Evolutionary conservation across 2,329 filamentous ascomycete genomes (phyloP).

Genomic region (Calonectria ilicicola): DNA sequence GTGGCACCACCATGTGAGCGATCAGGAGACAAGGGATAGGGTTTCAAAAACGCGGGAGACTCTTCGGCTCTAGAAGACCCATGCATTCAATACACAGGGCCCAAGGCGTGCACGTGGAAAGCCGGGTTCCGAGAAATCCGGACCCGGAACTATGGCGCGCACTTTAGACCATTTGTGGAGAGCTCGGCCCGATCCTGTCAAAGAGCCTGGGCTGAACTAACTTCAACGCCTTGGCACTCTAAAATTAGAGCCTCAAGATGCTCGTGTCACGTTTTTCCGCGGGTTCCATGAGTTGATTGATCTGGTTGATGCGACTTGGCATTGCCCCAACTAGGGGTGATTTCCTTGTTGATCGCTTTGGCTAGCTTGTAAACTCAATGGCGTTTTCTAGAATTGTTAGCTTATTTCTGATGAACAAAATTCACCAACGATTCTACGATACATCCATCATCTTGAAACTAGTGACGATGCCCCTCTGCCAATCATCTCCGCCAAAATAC

Average conservation of each 20-base stretch:
- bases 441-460: neutral
- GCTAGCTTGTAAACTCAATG: neutral
- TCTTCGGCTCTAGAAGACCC: too few relatives aligned
- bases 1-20: too few relatives aligned
- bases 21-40: too few relatives aligned
- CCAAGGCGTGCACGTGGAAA: neutral
- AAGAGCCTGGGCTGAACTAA: neutral
- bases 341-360: neutral
- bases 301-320: too few relatives aligned
- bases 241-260: neutral
- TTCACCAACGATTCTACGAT: too few relatives aligned
- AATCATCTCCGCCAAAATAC: neutral
- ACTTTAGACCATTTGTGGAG: neutral
- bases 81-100: neutral
- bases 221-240: neutral
- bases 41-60: too few relatives aligned
- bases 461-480: neutral
- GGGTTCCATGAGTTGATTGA: neutral
- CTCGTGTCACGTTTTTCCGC: neutral
- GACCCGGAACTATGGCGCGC: neutral
- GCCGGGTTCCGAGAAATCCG: slow-evolving; percentile 1
- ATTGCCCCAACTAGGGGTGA: too few relatives aligned
- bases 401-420: neutral
- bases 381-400: neutral
- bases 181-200: neutral